phyloP scores from a whole-genome alignment of 257 asterid genomes.

The Euphrasia confusa region DNA sequence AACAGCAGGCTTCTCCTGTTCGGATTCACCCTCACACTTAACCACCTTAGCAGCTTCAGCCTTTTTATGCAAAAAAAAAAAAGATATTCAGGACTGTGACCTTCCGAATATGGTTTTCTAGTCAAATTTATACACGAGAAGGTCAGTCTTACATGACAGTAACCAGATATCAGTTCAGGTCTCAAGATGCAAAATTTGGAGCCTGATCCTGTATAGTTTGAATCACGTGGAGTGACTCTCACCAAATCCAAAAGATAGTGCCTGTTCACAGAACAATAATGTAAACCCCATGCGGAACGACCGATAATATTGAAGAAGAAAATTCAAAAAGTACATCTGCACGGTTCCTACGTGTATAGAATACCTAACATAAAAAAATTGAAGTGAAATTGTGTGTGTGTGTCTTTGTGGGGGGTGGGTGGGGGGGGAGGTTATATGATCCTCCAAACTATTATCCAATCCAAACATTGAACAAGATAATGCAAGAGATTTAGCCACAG shows the following conservation, averaged over 20 bases:
- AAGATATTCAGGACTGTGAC: slow-evolving; percentile 20
- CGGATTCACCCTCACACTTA: slow-evolving; percentile 35
- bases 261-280: slow-evolving; percentile 36
- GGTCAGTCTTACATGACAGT: slow-evolving; percentile 51
- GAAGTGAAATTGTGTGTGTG: too few species aligned
- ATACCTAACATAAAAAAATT: background rate
- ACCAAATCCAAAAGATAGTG: slow-evolving; percentile 87
- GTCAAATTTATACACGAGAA: background rate
- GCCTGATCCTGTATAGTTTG: slow-evolving; percentile 67
- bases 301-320: background rate
- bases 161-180: slow-evolving; percentile 71
- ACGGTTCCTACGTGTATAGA: slow-evolving; percentile 10
- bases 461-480: too few species aligned
- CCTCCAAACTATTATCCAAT: background rate
- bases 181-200: slow-evolving; percentile 87
- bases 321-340: background rate
- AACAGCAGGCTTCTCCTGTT: slow-evolving; percentile 29
- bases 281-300: background rate
- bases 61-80: slow-evolving; percentile 28
- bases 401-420: too few species aligned
- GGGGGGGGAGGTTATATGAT: slow-evolving; percentile 1
- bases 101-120: slow-evolving; percentile 13
- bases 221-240: slow-evolving; percentile 98
- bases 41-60: slow-evolving; percentile 53
- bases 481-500: slow-evolving; percentile 9